Percentiles rank a stretch among this genome's conserved stretches.
Evolutionary conservation across 2,329 filamentous ascomycete genomes (phyloP).

Genomic region (Triangularia verruculosa): DNA sequence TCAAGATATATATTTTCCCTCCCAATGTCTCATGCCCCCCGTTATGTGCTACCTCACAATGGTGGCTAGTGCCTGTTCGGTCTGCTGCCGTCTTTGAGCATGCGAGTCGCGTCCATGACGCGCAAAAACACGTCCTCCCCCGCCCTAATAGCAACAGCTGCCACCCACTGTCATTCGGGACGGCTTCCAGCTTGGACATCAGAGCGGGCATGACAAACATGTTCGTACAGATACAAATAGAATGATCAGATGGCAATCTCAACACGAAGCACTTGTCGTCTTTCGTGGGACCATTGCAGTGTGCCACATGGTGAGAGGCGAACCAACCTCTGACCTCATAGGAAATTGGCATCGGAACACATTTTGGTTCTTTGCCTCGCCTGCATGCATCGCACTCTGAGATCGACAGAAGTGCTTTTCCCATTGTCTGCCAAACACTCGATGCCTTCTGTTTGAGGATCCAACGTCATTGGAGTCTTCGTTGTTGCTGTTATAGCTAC

Average conservation of each 20-base stretch:
- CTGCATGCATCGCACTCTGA: conserved; percentile 6
- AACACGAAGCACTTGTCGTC: background rate
- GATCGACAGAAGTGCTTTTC: background rate
- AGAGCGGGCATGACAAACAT: background rate
- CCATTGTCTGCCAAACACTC: background rate
- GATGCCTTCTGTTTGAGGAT: background rate
- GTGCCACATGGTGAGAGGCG: conserved; percentile 4
- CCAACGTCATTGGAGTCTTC: background rate
- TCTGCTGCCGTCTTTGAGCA: background rate
- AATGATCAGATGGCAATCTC: conserved; percentile 1
- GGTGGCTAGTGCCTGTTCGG: background rate
- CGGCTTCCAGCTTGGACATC: conserved; percentile 1
- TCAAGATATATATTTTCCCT: background rate
- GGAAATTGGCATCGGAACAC: background rate
- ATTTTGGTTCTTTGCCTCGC: background rate
- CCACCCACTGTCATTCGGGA: background rate
- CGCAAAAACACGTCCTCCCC: conserved; percentile 14
- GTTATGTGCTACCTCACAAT: too few species aligned
- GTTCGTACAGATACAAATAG: background rate
- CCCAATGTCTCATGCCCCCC: background rate
- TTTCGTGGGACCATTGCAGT: background rate
- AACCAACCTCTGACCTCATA: conserved; percentile 9
- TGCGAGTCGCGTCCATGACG: conserved; percentile 18
- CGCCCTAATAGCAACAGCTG: conserved; percentile 7
- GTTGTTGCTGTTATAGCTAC: background rate